A percentile compares a stretch with the other conserved stretches of the same genome.
Conservation (phyloP, 768 basidiomycete genomes). For the Amanita polypyramis region DNA sequence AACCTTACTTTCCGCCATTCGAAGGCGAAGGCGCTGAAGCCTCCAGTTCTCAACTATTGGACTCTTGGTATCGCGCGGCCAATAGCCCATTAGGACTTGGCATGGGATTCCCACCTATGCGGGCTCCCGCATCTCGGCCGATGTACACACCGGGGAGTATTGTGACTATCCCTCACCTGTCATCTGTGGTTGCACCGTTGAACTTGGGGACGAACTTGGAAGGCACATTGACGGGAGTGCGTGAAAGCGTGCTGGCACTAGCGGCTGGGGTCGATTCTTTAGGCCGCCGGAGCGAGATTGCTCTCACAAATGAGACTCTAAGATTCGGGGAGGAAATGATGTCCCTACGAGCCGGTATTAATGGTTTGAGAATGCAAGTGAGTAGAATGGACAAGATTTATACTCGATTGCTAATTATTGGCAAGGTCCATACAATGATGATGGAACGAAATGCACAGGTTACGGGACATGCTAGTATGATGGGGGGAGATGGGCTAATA, state of each 20-base stretch:
- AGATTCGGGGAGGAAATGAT: constrained; percentile 66
- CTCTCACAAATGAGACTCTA: constrained; percentile 59
- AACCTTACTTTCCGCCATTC: too few relatives aligned
- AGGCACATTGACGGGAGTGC: constrained; percentile 45
- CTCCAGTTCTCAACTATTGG: not conserved
- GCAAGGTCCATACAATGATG: constrained; percentile 59
- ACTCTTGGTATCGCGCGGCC: constrained; percentile 4
- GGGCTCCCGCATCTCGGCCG: constrained; percentile 1
- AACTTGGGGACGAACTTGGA: constrained; percentile 54
- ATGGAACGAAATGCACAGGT: constrained; percentile 61
- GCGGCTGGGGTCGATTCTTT: constrained; percentile 51
- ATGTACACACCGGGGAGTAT: constrained; percentile 8
- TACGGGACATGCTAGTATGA: constrained; percentile 25
- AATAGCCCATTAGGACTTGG: not conserved
- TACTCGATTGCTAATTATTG: constrained; percentile 9
- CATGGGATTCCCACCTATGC: constrained; percentile 6
- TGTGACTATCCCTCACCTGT: constrained; percentile 18
- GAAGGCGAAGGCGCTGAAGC: not conserved
- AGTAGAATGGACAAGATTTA: constrained; percentile 12
- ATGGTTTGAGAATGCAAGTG: constrained; percentile 76
- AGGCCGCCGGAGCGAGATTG: constrained; percentile 53
- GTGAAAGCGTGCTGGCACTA: constrained; percentile 50
- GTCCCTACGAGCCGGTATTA: constrained; percentile 55
- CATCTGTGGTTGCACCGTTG: constrained; percentile 41
- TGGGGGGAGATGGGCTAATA: constrained; percentile 4